Base-by-base conservation (phyloP, 768 basidiomycete genomes). In the Hericium coralloides region DNA sequence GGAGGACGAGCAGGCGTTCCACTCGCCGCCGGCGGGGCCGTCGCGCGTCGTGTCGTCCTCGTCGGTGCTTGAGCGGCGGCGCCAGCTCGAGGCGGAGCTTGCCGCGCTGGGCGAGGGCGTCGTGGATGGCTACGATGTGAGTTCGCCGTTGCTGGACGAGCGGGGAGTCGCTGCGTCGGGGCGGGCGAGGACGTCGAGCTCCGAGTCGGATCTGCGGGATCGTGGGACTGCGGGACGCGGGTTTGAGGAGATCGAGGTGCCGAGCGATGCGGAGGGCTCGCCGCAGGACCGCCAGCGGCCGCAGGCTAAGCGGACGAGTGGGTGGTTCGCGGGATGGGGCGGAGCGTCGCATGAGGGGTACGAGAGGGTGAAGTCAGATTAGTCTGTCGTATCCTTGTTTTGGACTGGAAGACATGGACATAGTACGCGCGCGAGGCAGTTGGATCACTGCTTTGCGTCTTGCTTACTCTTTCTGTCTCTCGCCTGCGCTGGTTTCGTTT, bases 191-290 rank as follows among this genome's bases (percentile, higher is more conserved):
- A 70, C 73, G 12, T 72, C 72, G 15, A 74, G 65, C 26, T 57
- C 58, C 18, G 50, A 31, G 2, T 45, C 45, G 26, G 60, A 58
- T 12, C 52, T 64, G 41, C 53, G 63, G 18, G 61, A 45, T 26
- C 62, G 63, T 7, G 20, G 52, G 6, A 52, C 18, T 18, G 59
- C 55, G 39, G 56, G 55, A 55, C 73, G 50, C 76, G 76, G 25
- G 71, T 85, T 85, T 59, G 88, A 89, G 62, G 85, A 89, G 70
- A 78, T 83, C 2, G 82, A 84, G 58, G 81, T 84, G n/a, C 80
- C 81, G 43, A 84, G 83, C 56, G 87, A 89, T 60, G 77, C 75
- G 14, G 87, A 89, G 59, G 84, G 81, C 6, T 60, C 52, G 15
- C 12, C 25, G 2, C 14, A 43, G 23, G 45, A 38, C 17, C 49